Conservation (phyloP, 2,329 filamentous ascomycete species). For the Botryotinia narcissicola region DNA sequence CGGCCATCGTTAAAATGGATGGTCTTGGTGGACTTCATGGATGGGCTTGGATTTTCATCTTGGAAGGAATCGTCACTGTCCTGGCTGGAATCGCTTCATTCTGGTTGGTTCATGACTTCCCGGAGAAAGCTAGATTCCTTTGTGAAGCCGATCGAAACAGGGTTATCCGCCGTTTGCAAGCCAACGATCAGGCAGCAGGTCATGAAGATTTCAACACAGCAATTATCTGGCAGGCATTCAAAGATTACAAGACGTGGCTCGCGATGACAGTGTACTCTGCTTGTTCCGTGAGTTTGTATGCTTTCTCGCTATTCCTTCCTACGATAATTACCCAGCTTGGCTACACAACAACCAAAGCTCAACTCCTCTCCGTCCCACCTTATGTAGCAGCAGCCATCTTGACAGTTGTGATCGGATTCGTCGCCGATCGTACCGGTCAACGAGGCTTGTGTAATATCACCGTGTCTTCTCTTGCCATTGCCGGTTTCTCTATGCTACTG, state of each 20-base stretch:
- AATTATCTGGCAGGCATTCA: slow-evolving; percentile 69
- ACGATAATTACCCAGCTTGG: slow-evolving; percentile 66
- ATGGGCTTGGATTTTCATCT: slow-evolving; percentile 66
- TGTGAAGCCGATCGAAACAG: slow-evolving; percentile 66
- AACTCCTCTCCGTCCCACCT: slow-evolving; percentile 72
- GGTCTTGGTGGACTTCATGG: slow-evolving; percentile 56
- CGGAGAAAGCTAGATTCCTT: slow-evolving; percentile 72
- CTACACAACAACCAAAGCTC: slow-evolving; percentile 59
- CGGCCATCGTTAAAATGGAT: slow-evolving; percentile 68
- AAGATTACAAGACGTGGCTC: slow-evolving; percentile 81
- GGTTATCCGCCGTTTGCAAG: slow-evolving; percentile 66
- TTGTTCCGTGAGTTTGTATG: slow-evolving; percentile 67
- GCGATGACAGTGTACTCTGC: slow-evolving; percentile 79
- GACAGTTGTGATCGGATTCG: slow-evolving; percentile 67
- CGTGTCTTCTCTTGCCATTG: slow-evolving; percentile 67
- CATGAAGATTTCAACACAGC: slow-evolving; percentile 72
- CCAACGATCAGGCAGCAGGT: slow-evolving; percentile 71
- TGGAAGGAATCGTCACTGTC: slow-evolving; percentile 69
- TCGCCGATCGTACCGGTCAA: slow-evolving; percentile 70
- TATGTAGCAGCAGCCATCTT: slow-evolving; percentile 69
- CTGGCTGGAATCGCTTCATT: slow-evolving; percentile 66
- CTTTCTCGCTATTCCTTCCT: slow-evolving; percentile 75
- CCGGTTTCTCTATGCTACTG: slow-evolving; percentile 78
- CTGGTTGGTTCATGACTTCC: slow-evolving; percentile 82
- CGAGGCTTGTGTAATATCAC: slow-evolving; percentile 79